These are phyloP conservation scores for Symbiotaphrina buchneri DNA, from an alignment of 495 filamentous ascomycete genomes.

Conservation along the genomic window DNA sequence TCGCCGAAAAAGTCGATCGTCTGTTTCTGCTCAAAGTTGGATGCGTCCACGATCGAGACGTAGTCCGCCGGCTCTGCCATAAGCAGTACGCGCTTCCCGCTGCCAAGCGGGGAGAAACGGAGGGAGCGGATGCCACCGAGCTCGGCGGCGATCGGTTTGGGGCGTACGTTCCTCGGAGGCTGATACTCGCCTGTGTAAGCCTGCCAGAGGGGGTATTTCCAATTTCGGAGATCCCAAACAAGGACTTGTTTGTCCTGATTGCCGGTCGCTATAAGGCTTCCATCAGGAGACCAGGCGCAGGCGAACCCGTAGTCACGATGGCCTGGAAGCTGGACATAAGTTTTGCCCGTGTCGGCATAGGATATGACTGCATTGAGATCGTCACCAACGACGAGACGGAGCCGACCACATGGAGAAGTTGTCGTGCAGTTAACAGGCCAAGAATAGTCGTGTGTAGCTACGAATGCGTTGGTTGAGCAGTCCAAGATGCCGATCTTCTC, in stretches of 20 bases:
- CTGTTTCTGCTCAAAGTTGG: slow-evolving; percentile 41
- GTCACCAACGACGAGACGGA: slow-evolving; percentile 61
- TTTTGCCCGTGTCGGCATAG: slow-evolving; percentile 35
- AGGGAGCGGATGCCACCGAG: slow-evolving; percentile 61
- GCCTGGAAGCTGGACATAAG: slow-evolving; percentile 31
- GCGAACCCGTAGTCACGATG: slow-evolving; percentile 77
- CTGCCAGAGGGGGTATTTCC: slow-evolving; percentile 36
- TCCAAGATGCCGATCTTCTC: slow-evolving; percentile 53
- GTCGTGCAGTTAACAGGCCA: slow-evolving; percentile 71
- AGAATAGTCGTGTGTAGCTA: slow-evolving; percentile 31
- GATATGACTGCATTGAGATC: slow-evolving; percentile 32
- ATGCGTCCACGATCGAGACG: slow-evolving; percentile 56
- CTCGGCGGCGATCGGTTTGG: slow-evolving; percentile 43
- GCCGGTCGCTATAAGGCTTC: slow-evolving; percentile 69
- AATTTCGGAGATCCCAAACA: slow-evolving; percentile 70
- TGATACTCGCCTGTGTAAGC: too few species aligned
- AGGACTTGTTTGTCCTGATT: slow-evolving; percentile 72
- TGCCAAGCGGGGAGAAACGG: slow-evolving; percentile 60
- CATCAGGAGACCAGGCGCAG: slow-evolving; percentile 79
- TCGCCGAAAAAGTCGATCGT: slow-evolving; percentile 73
- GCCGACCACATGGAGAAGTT: slow-evolving; percentile 52
- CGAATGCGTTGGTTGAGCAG: slow-evolving; percentile 40
- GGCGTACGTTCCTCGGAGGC: too few species aligned
- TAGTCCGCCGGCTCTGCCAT: slow-evolving; percentile 72
- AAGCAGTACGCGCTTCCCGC: slow-evolving; percentile 49